A percentile compares a stretch with the other conserved stretches of the same genome.
phyloP scores from a whole-genome alignment of 345 rosid genomes.

The Viola odorata region DNA sequence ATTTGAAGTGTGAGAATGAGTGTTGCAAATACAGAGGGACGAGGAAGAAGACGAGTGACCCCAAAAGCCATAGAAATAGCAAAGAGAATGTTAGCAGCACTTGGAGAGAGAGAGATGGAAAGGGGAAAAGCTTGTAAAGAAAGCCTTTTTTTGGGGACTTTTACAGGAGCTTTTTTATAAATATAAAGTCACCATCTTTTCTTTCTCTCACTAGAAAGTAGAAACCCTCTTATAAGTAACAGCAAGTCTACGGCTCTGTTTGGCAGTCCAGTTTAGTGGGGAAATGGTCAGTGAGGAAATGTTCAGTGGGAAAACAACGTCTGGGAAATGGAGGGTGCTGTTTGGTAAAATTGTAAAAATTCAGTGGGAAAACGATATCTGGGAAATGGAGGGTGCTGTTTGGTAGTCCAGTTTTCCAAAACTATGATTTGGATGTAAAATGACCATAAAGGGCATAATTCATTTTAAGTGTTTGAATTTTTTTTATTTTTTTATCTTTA shows the following conservation, averaged over 20 bases:
- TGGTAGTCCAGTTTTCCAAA: no score
- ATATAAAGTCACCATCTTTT: neutral
- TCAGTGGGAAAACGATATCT: no score
- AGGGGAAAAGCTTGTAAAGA: neutral
- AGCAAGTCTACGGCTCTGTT: conserved; percentile 2
- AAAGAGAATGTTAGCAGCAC: conserved; percentile 13
- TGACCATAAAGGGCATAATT: no score
- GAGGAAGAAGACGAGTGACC: conserved; percentile 20
- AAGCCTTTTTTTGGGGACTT: neutral
- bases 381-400: no score
- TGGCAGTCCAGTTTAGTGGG: no score
- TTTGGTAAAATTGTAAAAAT: no score
- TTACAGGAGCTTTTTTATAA: conserved; percentile 14
- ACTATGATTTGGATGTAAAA: no score
- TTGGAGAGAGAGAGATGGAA: neutral
- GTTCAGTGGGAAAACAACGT: no score
- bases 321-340: no score
- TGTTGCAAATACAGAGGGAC: neutral
- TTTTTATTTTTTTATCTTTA: no score
- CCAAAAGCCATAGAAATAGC: conserved; percentile 28
- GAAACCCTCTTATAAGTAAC: conserved; percentile 12
- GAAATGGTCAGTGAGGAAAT: no score
- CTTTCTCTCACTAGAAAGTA: conserved; percentile 13
- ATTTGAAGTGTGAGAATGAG: conserved; percentile 2
- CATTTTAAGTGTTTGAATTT: no score